Evolutionary conservation across 2,329 filamentous ascomycete genomes (phyloP).

Genomic region (Fusarium miscanthi): DNA sequence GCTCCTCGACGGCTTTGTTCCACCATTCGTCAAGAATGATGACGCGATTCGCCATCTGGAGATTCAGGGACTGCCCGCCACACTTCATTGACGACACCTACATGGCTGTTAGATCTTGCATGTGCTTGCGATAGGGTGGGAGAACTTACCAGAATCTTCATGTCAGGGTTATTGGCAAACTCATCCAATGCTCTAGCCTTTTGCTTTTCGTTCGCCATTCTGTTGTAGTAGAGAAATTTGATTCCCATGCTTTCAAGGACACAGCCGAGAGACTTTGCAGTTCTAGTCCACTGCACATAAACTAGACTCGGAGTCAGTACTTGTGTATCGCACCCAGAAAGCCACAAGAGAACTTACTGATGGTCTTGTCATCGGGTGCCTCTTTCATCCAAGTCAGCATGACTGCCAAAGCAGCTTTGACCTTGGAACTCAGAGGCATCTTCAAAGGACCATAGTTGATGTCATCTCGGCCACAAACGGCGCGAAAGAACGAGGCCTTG

Average conservation of each 20-base stretch:
- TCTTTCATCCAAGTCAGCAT: constrained; percentile 48
- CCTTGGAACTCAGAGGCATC: constrained; percentile 48
- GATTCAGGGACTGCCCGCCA: constrained; percentile 54
- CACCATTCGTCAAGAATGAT: constrained; percentile 70
- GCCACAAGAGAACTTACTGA: constrained; percentile 44
- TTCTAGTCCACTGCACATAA: constrained; percentile 50
- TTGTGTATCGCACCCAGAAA: too few relatives aligned
- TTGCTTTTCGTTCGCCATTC: constrained; percentile 28
- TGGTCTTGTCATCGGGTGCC: constrained; percentile 53
- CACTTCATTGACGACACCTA: constrained; percentile 52
- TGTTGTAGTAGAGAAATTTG: constrained; percentile 53
- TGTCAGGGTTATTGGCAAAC: constrained; percentile 29
- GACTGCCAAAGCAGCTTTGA: constrained; percentile 47
- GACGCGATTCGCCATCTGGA: constrained; percentile 61
- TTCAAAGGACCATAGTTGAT: background rate
- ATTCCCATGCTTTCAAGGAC: constrained; percentile 48
- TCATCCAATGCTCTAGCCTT: constrained; percentile 31
- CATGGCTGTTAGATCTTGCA: background rate
- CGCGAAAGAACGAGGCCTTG: constrained; percentile 33
- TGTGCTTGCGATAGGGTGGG: accelerated
- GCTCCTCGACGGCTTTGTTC: constrained; percentile 71
- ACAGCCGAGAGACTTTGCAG: constrained; percentile 50
- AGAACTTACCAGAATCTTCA: constrained; percentile 52
- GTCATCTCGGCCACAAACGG: background rate
- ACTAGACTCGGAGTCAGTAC: constrained; percentile 38